Conservation (phyloP, 768 basidiomycete species). For the Boletus eberwhitei region DNA sequence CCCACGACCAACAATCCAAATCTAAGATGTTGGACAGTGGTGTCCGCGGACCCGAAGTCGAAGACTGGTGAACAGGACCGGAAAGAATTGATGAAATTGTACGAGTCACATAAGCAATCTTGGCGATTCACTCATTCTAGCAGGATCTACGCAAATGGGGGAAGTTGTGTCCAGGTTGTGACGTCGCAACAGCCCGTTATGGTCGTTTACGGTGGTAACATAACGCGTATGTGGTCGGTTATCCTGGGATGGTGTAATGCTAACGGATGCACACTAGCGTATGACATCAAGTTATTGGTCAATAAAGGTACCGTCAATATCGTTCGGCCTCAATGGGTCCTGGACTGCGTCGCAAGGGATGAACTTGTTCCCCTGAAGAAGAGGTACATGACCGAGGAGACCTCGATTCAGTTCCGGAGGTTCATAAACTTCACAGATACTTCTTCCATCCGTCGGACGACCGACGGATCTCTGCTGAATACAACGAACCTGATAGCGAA, state of each 20-base stretch:
- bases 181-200: conserved; percentile 49
- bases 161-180: conserved; percentile 59
- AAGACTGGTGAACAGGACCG: conserved; percentile 66
- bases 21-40: conserved; percentile 43
- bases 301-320: conserved; percentile 70
- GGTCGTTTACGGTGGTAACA: conserved; percentile 67
- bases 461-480: conserved; percentile 51
- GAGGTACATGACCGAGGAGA: conserved; percentile 43
- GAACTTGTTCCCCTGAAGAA: conserved; percentile 59
- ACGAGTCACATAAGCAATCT: conserved; percentile 15
- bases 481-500: conserved; percentile 39
- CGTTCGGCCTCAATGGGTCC: conserved; percentile 77
- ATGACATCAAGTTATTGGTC: conserved; percentile 67
- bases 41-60: conserved; percentile 72
- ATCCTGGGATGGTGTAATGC: background rate
- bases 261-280: conserved; percentile 42
- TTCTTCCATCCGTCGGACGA: conserved; percentile 70
- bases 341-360: conserved; percentile 65
- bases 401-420: background rate
- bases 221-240: conserved; percentile 53
- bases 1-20: background rate
- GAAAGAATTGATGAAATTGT: conserved; percentile 66
- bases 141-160: conserved; percentile 73
- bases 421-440: conserved; percentile 45
- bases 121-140: background rate